A percentile compares a stretch with the other conserved stretches of the same genome.
Evolutionary conservation across 257 asterid genomes (phyloP).

Genomic region (Echium plantagineum): DNA sequence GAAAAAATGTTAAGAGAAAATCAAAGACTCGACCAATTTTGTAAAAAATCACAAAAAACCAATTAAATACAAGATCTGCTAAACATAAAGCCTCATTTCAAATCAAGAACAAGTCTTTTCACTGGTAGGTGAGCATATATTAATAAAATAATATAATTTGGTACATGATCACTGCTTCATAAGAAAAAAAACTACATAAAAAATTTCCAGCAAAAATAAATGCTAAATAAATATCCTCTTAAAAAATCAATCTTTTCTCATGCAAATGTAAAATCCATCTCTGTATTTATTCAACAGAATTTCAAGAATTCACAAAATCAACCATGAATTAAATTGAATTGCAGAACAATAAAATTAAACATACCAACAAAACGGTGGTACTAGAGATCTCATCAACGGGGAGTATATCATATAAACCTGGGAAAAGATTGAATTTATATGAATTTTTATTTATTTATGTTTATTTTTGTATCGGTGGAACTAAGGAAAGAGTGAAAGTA

Average conservation of each 20-base stretch:
- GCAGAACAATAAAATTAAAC: neutral
- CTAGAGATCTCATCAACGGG: constrained; percentile 2
- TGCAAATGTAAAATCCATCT: neutral
- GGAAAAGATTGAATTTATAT: neutral
- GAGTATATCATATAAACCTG: neutral
- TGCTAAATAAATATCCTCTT: too few relatives aligned
- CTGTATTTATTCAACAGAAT: neutral
- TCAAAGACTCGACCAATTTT: neutral
- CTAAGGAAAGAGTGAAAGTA: neutral
- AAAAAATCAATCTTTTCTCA: neutral
- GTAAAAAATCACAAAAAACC: neutral
- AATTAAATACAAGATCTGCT: neutral
- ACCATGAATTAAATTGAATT: neutral
- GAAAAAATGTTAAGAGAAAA: neutral
- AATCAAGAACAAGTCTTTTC: neutral
- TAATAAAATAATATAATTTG: too few relatives aligned
- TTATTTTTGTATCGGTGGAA: neutral
- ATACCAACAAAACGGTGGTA: neutral
- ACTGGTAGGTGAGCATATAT: too few relatives aligned
- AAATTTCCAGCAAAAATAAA: neutral
- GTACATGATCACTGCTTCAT: neutral
- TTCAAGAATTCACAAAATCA: neutral
- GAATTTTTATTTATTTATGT: too few relatives aligned
- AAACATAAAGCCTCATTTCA: neutral
- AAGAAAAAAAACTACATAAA: too few relatives aligned